Conservation (phyloP, 1,284 basidiomycete species). For the Cryptococcus sp. region DNA sequence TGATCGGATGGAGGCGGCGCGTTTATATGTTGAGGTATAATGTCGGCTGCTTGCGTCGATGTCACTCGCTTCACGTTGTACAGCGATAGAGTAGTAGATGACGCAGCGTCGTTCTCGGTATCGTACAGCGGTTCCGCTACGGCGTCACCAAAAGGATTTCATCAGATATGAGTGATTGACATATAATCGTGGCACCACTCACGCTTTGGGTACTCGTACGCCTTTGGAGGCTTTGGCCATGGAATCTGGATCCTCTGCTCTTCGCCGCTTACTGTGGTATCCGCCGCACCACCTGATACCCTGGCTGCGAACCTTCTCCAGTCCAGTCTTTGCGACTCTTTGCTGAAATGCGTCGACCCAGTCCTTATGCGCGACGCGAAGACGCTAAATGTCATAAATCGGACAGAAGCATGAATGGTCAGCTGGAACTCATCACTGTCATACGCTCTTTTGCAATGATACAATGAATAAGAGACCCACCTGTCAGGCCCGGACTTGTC, state of each 20-base stretch:
- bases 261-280: constrained; percentile 14
- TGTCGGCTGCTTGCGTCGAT: constrained; percentile 7
- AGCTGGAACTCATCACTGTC: neutral
- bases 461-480: constrained; percentile 16
- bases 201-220: constrained; percentile 13
- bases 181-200: constrained; percentile 1
- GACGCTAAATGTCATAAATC: constrained; percentile 20
- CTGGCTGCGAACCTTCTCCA: constrained; percentile 44
- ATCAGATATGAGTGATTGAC: neutral
- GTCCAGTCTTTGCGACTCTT: constrained; percentile 19
- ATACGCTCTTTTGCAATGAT: neutral
- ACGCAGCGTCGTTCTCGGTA: constrained; percentile 17
- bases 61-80: constrained; percentile 1
- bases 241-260: constrained; percentile 29
- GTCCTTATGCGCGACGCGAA: constrained; percentile 47
- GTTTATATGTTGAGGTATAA: constrained; percentile 21
- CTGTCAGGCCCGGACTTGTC: constrained; percentile 29
- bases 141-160: neutral
- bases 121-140: constrained; percentile 19
- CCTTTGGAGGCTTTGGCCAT: constrained; percentile 33
- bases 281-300: constrained; percentile 17
- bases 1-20: constrained; percentile 27
- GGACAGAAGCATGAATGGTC: neutral
- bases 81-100: constrained; percentile 16
- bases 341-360: constrained; percentile 31